These are phyloP conservation scores for Medicago lupulina DNA, from an alignment of 306 rosid genomes.

Conservation along the genomic window DNA sequence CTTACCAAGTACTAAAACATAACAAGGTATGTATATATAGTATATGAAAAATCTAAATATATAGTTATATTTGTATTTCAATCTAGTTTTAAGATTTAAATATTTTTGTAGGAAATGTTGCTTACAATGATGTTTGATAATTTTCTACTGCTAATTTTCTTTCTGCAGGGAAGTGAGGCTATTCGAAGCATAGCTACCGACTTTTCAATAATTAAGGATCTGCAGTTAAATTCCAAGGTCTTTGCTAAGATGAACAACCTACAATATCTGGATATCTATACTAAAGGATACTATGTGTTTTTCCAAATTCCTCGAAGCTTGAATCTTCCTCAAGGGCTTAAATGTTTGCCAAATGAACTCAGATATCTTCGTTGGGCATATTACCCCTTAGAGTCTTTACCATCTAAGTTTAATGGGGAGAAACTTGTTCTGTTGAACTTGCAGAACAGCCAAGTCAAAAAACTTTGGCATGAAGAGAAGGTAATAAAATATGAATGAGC, in stretches of 20 bases:
- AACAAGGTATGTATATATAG: no score
- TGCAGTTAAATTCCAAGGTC: not conserved
- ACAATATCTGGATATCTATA: conserved; percentile 9
- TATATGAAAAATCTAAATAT: no score
- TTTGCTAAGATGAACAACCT: conserved; percentile 37
- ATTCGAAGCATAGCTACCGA: conserved; percentile 21
- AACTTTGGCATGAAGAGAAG: conserved; percentile 29
- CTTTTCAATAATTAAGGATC: not conserved
- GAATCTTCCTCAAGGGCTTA: not conserved
- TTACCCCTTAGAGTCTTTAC: not conserved
- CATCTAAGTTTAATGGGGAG: not conserved
- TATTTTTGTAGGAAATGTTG: no score
- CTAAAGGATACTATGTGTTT: not conserved
- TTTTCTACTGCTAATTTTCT: no score
- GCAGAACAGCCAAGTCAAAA: not conserved
- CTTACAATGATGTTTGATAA: no score
- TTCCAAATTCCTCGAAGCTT: not conserved
- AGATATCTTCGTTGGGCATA: not conserved
- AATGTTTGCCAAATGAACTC: not conserved
- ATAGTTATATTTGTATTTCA: no score
- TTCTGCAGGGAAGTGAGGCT: conserved; percentile 31
- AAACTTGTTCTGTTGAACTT: conserved; percentile 37
- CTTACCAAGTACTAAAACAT: no score
- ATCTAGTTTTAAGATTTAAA: no score
- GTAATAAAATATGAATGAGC: not conserved